Base-by-base conservation (phyloP, 2,329 filamentous ascomycete genomes). In the Tolypocladium album region DNA sequence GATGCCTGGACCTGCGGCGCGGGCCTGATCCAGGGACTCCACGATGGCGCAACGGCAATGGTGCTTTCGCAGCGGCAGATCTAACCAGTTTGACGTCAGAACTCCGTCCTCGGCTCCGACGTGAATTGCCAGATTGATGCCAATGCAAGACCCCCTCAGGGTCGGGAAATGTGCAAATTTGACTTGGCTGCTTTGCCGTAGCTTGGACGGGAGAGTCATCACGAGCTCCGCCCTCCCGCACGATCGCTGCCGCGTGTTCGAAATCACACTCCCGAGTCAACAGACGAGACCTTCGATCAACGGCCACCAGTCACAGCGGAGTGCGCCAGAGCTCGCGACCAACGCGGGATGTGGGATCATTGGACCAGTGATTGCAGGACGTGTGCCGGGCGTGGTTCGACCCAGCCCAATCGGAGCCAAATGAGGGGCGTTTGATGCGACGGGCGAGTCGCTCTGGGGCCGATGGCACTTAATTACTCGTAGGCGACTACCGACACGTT, bases 401-500 rank as follows among this genome's bases (percentile, higher is more conserved):
- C 31, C 20, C 22, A 57, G 31, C 31, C 58, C 52, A 56, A 56
- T 59, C 52, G 58, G 58, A 27, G 50, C 39, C 36, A 55, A 43
- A 43, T 39, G n/a, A 43, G 40, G 31, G 39, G 38, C 40, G 59
- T 39, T 39, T 47, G 27, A 60, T 55, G 59, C 59, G 58, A 59
- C 58, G 58, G 58, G 50, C 50, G 24, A 59, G 58, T 43, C 38
- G 27, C n/a, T 38, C 39, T 56, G 58, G 50, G 20, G 52, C 39
- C 39, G 56, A 57, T 53, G 39, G 39, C 20, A 45, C 50, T 45
- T 45, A 45, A 42, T 45, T 45, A 31, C 27, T 31, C 27, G 27
- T 31, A 50, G 55, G 59, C 39, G 36, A 62, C 55, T 59, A 57
- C 57, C 59, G 61, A 62, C 59, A 59, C 59, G 59, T 62, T 60